Conservation (phyloP, 495 filamentous ascomycete species). For the Patellaria atrata region DNA sequence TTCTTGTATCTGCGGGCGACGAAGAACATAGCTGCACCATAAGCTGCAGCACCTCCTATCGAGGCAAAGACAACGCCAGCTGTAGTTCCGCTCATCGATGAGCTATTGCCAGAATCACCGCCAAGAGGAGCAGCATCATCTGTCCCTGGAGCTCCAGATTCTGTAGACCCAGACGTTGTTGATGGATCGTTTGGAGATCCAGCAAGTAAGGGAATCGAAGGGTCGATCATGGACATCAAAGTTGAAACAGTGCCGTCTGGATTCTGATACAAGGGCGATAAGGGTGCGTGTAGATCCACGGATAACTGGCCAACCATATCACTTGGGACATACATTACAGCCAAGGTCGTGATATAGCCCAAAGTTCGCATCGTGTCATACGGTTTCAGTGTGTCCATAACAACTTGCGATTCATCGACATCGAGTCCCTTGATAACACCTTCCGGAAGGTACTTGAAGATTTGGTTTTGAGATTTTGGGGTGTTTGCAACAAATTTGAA, state of each 20-base stretch:
- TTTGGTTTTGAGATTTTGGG: slow-evolving; percentile 60
- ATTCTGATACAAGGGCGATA: slow-evolving; percentile 59
- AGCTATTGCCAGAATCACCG: slow-evolving; percentile 34
- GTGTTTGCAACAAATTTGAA: slow-evolving; percentile 66
- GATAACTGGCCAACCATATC: slow-evolving; percentile 47
- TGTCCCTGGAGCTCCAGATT: slow-evolving; percentile 8
- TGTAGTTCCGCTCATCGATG: slow-evolving; percentile 55
- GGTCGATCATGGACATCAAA: slow-evolving; percentile 70
- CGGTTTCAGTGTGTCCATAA: slow-evolving; percentile 61
- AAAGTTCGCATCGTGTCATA: slow-evolving; percentile 54
- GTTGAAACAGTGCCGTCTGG: slow-evolving; percentile 41
- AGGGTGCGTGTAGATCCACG: slow-evolving; percentile 51
- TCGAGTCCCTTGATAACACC: slow-evolving; percentile 56
- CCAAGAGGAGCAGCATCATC: slow-evolving; percentile 33
- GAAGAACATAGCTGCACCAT: slow-evolving; percentile 97
- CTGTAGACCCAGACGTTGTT: slow-evolving; percentile 12
- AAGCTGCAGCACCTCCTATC: slow-evolving; percentile 69
- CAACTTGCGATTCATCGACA: slow-evolving; percentile 35
- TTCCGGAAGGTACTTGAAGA: slow-evolving; percentile 66
- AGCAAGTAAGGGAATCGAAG: slow-evolving; percentile 63
- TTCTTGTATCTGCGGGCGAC: slow-evolving; percentile 87
- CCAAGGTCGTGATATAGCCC: slow-evolving; percentile 75
- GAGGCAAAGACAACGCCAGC: slow-evolving; percentile 70
- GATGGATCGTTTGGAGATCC: slow-evolving; percentile 30
- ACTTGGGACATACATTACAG: slow-evolving; percentile 55